Evolutionary conservation across 345 rosid genomes (phyloP).

Genomic region (Euphorbia peplus): DNA sequence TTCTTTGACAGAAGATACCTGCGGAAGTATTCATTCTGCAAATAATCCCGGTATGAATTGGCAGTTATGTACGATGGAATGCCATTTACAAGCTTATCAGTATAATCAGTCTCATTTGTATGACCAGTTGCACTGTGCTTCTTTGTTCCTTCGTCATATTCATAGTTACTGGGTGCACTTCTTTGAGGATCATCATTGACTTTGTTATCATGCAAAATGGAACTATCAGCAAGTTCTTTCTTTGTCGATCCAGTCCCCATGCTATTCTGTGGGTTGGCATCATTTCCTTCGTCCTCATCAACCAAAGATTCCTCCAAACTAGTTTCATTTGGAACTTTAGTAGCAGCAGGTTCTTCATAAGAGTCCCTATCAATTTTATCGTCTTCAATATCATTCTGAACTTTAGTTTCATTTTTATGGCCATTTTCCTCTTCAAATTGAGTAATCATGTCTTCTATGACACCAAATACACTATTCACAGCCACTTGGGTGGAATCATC

Average conservation of each 20-base stretch:
- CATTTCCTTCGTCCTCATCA: constrained; percentile 23
- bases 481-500: constrained; percentile 97
- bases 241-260: constrained; percentile 27
- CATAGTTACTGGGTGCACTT: constrained; percentile 4
- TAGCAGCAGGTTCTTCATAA: constrained; percentile 22
- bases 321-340: constrained; percentile 24
- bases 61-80: constrained; percentile 34
- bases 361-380: constrained; percentile 26
- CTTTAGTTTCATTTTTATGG: constrained; percentile 34
- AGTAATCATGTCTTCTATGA: constrained; percentile 79
- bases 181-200: constrained; percentile 15
- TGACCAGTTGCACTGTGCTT: constrained; percentile 33
- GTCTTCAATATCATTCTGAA: constrained; percentile 30
- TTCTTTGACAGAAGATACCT: constrained; percentile 46
- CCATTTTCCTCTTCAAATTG: constrained; percentile 62
- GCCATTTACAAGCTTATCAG: constrained; percentile 29
- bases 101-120: constrained; percentile 32
- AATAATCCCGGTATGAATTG: constrained; percentile 34
- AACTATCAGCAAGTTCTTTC: constrained; percentile 24
- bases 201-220: constrained; percentile 11
- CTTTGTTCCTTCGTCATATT: constrained; percentile 10
- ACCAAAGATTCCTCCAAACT: constrained; percentile 24
- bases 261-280: constrained; percentile 20
- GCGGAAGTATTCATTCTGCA: constrained; percentile 34
- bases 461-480: constrained; percentile 93